Base-by-base conservation (phyloP, 108 stramenopile species). In the Skeletonema grethae region DNA sequence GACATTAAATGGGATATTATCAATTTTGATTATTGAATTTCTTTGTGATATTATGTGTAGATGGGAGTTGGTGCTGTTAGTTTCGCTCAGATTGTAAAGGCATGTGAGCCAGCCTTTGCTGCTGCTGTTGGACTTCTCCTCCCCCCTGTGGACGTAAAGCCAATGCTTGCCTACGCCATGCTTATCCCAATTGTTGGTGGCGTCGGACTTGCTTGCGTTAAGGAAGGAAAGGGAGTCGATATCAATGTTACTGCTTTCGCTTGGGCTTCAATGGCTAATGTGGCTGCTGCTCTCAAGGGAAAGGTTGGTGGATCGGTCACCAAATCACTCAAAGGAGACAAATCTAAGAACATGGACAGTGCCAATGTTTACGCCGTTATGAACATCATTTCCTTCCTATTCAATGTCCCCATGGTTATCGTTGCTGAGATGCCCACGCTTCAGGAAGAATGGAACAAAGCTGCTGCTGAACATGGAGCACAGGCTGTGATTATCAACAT, bases 31-130 rank as follows among this genome's bases (percentile, higher is more conserved):
- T 28, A 28, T 28, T 28, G 25, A 28, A 28, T 1, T 7, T 22
- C 50, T 53, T 22, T 20, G 18, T 53, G 50, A 9, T 53, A 12
- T 1, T 0, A 28, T 53, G 50, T 53, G 12, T 53, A 80, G 79
- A 91, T 97, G 61, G 95, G 94, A 67, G 97, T 96, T 32, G 97
- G 97, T 13, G 95, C 96, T 61, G 97, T 98, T 25, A 92, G 91
- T 70, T 98, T 98, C 75, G 93, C 96, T 25, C 97, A 98, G 73
- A 97, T 98, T 71, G 97, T 98, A 63, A 98, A 98, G 84, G 97
- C 97, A 24, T 91, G 91, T 70, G 97, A 98, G 82, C 97, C 97
- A 15, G 93, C 91, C 53, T 97, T 98, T 76, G 95, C 97, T 31
- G 97, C 97, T 9, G 77, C 89, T 15, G 80, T 98, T 39, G 95